Base-by-base conservation (phyloP, 768 basidiomycete species). In the Myochromella boudieri region DNA sequence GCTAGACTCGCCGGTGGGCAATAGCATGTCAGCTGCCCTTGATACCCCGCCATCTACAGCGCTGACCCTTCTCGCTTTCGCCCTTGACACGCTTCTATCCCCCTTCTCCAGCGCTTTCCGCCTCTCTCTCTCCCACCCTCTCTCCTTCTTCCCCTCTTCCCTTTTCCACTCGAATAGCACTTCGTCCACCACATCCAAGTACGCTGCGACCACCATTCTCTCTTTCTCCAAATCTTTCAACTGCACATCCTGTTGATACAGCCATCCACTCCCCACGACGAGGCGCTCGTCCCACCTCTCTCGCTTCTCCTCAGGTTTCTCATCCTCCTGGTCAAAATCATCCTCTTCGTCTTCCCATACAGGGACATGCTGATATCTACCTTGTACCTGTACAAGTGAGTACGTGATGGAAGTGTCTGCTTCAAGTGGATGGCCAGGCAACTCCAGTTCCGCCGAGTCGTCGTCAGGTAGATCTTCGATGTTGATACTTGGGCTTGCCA, bases 231-330 rank as follows among this genome's bases (percentile, higher is more conserved):
- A 63, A 24, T 82, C 73, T 15, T 62, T 65, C 25, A 85, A 64
- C 12, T 57, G 64, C 44, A 91, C 57, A 55, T 88, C 84, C 57
- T 84, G 85, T 46, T 67, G 74, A 60, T 93, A 93, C 44, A 92
- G 59, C 88, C 90, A 92, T 4, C 91, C 91, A 22, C 84, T 84
- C 20, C 87, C 86, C 10, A 92, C 71, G 0, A 91, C 83, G 9
- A 93, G 75, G 27, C 82, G 72, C 59, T 91, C 86, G 57, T 92
- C 91, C 91, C 91, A 93, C 14, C 74, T 69, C 52, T 88, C 85
- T 31, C 76, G 74, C 62, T 83, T 84, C 57, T 81, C 78, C 50
- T 34, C n/a, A 6, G 5, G 14, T 17, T 78, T 77, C 51, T 72
- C 74, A 34, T 45, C 49, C n/a, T 48, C 46, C 28, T 47, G 49